Conservation (phyloP, 2,329 filamentous ascomycete genomes). For the Beauveria asiatica region DNA sequence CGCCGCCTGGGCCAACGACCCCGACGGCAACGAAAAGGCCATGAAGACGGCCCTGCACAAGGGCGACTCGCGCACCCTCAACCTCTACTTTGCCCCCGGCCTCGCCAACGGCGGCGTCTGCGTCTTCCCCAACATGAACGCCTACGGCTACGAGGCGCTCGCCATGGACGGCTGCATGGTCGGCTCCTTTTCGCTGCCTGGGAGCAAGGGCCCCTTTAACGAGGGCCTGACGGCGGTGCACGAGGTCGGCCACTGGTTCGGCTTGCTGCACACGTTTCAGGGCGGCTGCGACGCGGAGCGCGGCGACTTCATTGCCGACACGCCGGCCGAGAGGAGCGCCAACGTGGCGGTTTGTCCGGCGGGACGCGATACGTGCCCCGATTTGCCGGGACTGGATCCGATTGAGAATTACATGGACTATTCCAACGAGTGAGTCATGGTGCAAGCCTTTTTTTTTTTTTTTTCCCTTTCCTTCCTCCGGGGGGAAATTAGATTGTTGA, state of each 20-base stretch:
- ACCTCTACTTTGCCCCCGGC: constrained; percentile 33
- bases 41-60: constrained; percentile 22
- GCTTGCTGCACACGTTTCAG: constrained; percentile 29
- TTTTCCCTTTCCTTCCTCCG: too few species aligned
- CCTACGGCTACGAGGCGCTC: constrained; percentile 4
- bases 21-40: constrained; percentile 11
- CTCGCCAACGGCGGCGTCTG: constrained; percentile 29
- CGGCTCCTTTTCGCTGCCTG: constrained; percentile 6
- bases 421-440: constrained; percentile 19
- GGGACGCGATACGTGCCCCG: constrained; percentile 17
- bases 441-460: too few species aligned
- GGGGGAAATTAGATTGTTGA: too few species aligned
- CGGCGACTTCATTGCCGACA: constrained; percentile 20
- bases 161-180: constrained; percentile 11
- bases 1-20: constrained; percentile 17
- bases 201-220: constrained; percentile 12
- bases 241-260: constrained; percentile 30
- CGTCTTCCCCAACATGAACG: constrained; percentile 27
- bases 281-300: constrained; percentile 18
- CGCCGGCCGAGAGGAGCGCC: constrained; percentile 17
- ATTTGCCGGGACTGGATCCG: constrained; percentile 16
- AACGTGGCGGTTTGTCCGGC: constrained; percentile 8
- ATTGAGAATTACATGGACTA: constrained; percentile 21
- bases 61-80: constrained; percentile 28
- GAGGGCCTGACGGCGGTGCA: constrained; percentile 17